phyloP scores from a whole-genome alignment of 2,329 filamentous ascomycete species.

The Pezicula carpinea region DNA sequence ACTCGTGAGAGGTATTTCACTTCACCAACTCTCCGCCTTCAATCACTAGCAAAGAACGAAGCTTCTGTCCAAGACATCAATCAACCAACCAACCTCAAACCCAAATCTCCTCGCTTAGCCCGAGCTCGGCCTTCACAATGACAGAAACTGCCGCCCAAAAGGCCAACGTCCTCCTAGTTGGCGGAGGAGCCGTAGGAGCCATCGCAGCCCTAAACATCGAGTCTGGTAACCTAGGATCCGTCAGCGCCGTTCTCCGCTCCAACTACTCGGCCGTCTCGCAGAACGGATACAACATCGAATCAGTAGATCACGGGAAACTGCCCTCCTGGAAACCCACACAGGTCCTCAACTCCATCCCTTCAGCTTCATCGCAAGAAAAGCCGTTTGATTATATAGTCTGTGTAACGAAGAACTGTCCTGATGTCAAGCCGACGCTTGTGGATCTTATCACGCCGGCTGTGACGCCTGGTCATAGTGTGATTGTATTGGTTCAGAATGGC shows the following conservation, averaged over 20 bases:
- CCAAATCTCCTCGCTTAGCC: not conserved
- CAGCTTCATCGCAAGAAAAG: constrained; percentile 2
- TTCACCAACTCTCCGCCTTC: not conserved
- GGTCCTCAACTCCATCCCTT: constrained; percentile 23
- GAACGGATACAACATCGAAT: constrained; percentile 16
- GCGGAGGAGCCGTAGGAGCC: constrained; percentile 12
- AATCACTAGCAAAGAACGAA: not conserved
- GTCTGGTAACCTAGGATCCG: constrained; percentile 10
- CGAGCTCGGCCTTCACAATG: not conserved
- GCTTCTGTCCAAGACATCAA: not conserved
- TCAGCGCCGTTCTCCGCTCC: constrained; percentile 17
- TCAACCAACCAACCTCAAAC: not conserved
- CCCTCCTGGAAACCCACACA: constrained; percentile 9
- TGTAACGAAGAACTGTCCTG: constrained; percentile 16
- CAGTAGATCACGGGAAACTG: constrained; percentile 15
- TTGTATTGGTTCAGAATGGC: constrained; percentile 16
- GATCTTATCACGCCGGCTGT: constrained; percentile 13
- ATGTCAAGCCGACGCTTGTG: constrained; percentile 29
- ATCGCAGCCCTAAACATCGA: constrained; percentile 17
- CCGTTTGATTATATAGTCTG: constrained; percentile 4
- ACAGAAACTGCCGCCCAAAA: no score
- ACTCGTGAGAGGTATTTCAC: not conserved
- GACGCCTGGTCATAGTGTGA: constrained; percentile 12
- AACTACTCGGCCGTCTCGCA: constrained; percentile 15
- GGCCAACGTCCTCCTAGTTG: constrained; percentile 15